Evolutionary conservation across 495 filamentous ascomycete genomes (phyloP).

Genomic region (Penicillium salamii): DNA sequence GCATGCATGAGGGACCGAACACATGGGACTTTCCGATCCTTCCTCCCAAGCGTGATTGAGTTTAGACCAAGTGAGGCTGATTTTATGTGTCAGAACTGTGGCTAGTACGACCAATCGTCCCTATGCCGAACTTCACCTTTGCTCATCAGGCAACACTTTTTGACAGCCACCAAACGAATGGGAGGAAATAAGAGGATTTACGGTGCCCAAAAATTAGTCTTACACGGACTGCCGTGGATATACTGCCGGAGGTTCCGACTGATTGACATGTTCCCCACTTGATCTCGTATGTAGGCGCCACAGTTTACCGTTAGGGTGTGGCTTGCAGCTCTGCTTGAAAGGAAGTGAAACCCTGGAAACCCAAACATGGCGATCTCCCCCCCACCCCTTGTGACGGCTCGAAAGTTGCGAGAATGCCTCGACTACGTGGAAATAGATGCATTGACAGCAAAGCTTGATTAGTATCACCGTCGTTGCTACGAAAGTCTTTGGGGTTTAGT

Average conservation of each 20-base stretch:
- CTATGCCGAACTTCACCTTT: not conserved
- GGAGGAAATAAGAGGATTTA: not conserved
- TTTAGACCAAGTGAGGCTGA: conserved; percentile 12
- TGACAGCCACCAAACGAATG: not conserved
- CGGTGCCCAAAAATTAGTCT: not conserved
- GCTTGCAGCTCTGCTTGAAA: conserved; percentile 15
- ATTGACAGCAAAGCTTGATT: not conserved
- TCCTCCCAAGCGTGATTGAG: not conserved
- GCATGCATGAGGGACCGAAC: conserved; percentile 5
- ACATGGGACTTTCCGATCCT: not conserved
- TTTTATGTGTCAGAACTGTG: conserved; percentile 4
- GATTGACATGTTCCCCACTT: conserved; percentile 9
- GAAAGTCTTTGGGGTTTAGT: conserved; percentile 9
- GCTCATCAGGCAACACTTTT: conserved; percentile 17
- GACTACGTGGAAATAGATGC: not conserved
- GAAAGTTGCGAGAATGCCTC: not conserved
- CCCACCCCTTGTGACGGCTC: conserved; percentile 4
- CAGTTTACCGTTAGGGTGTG: conserved; percentile 21
- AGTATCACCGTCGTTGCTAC: not conserved
- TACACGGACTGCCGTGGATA: not conserved
- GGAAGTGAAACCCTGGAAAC: conserved; percentile 6
- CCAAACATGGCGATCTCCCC: conserved; percentile 16
- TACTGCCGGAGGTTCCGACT: conserved; percentile 16
- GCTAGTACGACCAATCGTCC: conserved; percentile 6
- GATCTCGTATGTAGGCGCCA: conserved; percentile 13